Evolutionary conservation across 805 yeast genomes (phyloP).

Genomic region (Cyberlindnera petersonii): DNA sequence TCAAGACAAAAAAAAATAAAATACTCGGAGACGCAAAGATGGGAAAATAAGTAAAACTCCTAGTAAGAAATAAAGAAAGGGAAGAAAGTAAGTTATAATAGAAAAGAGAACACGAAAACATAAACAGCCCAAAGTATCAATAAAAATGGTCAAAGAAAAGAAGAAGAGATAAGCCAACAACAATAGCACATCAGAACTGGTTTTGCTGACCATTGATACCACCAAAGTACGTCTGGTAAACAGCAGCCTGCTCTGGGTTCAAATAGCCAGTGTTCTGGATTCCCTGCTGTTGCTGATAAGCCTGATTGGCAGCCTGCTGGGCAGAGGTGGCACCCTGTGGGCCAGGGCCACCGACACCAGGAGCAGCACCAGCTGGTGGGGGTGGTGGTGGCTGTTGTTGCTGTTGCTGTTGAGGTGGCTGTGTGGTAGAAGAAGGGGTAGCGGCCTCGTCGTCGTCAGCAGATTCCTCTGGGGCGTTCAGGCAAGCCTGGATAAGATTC

Average conservation of each 20-base stretch:
- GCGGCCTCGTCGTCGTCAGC: slow-evolving; percentile 42
- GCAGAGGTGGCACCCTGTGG: slow-evolving; percentile 18
- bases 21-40: too few relatives aligned
- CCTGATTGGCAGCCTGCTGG: slow-evolving; percentile 23
- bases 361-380: slow-evolving; percentile 9
- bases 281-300: slow-evolving; percentile 40
- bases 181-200: slow-evolving; percentile 35
- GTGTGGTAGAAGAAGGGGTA: slow-evolving; percentile 33
- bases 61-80: too few relatives aligned
- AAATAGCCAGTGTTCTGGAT: slow-evolving; percentile 44
- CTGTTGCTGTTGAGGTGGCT: slow-evolving; percentile 22
- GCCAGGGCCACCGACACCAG: too few relatives aligned
- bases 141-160: background rate
- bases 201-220: slow-evolving; percentile 56
- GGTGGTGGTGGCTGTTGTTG: too few relatives aligned
- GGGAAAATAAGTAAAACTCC: too few relatives aligned
- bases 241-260: slow-evolving; percentile 47
- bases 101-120: background rate
- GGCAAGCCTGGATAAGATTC: slow-evolving; percentile 92
- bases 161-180: background rate
- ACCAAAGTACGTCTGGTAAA: slow-evolving; percentile 61
- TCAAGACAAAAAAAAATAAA: too few relatives aligned
- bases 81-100: background rate
- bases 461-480: slow-evolving; percentile 87
- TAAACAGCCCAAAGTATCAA: background rate